Evolutionary conservation across 1,284 basidiomycete species (phyloP), one percentile per base, ranked within the genome.

Genomic region (Vanrija sp.): DNA sequence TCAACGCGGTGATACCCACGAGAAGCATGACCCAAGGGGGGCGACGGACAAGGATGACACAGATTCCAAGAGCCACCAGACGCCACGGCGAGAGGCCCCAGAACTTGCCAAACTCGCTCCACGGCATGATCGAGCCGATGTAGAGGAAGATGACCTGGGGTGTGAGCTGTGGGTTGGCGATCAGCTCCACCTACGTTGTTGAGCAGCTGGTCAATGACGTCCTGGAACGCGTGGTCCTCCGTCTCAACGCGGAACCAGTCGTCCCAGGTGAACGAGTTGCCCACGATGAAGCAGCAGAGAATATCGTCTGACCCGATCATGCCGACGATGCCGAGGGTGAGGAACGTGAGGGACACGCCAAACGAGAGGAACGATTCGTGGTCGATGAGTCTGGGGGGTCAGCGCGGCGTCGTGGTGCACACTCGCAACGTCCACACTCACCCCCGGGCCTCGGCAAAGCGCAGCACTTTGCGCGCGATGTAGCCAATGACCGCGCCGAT

Each of bases 71-170:
- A 26, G 91, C 84, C 46, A 94, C 78, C 19, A 97, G 80, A 28
- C 91, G 81, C 88, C 91, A 91, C 2, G 89, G 85, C 25, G 81
- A 83, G 49, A 96, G 78, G 34, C 77, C 73, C 61, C 77, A 79
- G 56, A 78, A 75, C 29, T 72, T 65, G 38, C 62, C 61, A 55
- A 75, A 73, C 28, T 76, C 57, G 6, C 23, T 19, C 74, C 74
- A 96, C 0, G 93, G 93, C 83, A 92, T 89, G 83, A 92, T 91
- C 34, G 92, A 90, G 58, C 92, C 92, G 54, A 95, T 86, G 69
- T 86, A 95, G 21, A 94, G 82, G 78, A 96, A 96, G 39, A 76
- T 64, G 0, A 65, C 77, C 72, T 74, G 49, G 0, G n/a, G 18
- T 23, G 28, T 34, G 34, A 34, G 34, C 34, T 34, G 12, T 1